phyloP scores from a whole-genome alignment of 2,329 filamentous ascomycete genomes.

The Beauveria scarabaeidicola region DNA sequence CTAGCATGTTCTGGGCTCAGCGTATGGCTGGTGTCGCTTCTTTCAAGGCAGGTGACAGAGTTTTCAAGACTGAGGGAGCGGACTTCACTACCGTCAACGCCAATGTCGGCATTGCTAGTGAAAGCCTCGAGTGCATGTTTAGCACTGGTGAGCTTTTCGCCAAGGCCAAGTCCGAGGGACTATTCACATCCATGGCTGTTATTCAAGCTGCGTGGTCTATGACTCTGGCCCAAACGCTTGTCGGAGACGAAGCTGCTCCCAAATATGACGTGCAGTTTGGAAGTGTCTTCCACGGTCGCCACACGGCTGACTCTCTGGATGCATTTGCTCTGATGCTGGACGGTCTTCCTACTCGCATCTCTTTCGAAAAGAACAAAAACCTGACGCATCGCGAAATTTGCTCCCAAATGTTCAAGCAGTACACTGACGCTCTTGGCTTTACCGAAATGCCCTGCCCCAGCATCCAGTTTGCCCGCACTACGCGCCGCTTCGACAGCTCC shows the following conservation, averaged over 20 bases:
- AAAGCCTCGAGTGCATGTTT: constrained; percentile 7
- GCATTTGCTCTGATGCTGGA: constrained; percentile 12
- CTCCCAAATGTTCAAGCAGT: constrained; percentile 8
- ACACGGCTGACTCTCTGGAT: constrained; percentile 5
- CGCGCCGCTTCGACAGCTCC: constrained; percentile 9
- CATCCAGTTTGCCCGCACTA: constrained; percentile 6
- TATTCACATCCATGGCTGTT: constrained; percentile 8
- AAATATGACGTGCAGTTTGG: constrained; percentile 14
- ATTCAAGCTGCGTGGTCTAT: constrained; percentile 13
- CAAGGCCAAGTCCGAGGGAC: constrained; percentile 6
- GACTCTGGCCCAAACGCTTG: constrained; percentile 10
- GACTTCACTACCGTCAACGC: background rate
- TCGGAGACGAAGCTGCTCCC: background rate
- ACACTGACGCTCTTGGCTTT: constrained; percentile 7
- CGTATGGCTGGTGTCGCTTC: constrained; percentile 6
- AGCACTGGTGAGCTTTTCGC: constrained; percentile 8
- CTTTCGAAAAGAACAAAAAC: background rate
- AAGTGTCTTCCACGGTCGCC: constrained; percentile 12
- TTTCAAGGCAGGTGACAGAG: constrained; percentile 2
- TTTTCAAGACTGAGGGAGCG: background rate
- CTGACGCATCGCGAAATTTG: constrained; percentile 11
- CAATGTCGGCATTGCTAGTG: constrained; percentile 6
- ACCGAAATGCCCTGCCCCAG: constrained; percentile 13
- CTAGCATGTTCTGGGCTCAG: constrained; percentile 11
- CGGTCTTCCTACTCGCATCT: constrained; percentile 5